These are phyloP conservation scores for Taiozyma onychis DNA, from an alignment of 1,139 yeast genomes.

Conservation along the genomic window DNA sequence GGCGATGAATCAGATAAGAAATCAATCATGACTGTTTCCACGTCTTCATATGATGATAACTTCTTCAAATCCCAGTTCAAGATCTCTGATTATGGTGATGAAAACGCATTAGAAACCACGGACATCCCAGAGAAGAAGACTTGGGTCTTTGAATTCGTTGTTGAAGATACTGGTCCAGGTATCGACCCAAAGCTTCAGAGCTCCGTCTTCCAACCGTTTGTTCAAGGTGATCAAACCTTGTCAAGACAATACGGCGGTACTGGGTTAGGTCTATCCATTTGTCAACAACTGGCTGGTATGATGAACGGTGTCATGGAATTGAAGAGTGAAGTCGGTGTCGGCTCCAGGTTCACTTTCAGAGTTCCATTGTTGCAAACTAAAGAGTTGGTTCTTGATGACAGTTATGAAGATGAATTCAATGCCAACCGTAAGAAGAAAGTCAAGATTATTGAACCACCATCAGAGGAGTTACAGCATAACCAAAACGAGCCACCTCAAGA, in stretches of 20 bases:
- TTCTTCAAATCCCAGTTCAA: slow-evolving; percentile 48
- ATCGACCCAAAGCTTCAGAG: slow-evolving; percentile 74
- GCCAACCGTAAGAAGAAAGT: slow-evolving; percentile 34
- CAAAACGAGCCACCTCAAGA: background rate
- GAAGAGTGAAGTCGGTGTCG: slow-evolving; percentile 64
- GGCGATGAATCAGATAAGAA: slow-evolving; percentile 25
- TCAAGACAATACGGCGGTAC: slow-evolving; percentile 94
- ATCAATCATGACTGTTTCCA: slow-evolving; percentile 42
- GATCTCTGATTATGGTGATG: slow-evolving; percentile 13
- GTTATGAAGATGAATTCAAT: slow-evolving; percentile 44
- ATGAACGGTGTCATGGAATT: slow-evolving; percentile 80
- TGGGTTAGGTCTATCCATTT: slow-evolving; percentile 89
- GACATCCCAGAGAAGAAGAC: slow-evolving; percentile 35
- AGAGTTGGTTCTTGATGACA: slow-evolving; percentile 38
- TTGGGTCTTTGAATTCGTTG: slow-evolving; percentile 70
- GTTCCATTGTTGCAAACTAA: slow-evolving; percentile 74
- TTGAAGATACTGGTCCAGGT: slow-evolving; percentile 90
- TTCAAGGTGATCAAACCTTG: slow-evolving; percentile 93
- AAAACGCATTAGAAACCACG: slow-evolving; percentile 15
- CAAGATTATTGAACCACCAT: slow-evolving; percentile 26
- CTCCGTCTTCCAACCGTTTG: slow-evolving; percentile 90
- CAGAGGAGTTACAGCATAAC: background rate
- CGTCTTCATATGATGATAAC: slow-evolving; percentile 50
- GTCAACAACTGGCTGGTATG: slow-evolving; percentile 83
- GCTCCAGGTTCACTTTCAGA: slow-evolving; percentile 74